phyloP scores from a whole-genome alignment of 345 rosid genomes.

The Ceriops zippeliana region DNA sequence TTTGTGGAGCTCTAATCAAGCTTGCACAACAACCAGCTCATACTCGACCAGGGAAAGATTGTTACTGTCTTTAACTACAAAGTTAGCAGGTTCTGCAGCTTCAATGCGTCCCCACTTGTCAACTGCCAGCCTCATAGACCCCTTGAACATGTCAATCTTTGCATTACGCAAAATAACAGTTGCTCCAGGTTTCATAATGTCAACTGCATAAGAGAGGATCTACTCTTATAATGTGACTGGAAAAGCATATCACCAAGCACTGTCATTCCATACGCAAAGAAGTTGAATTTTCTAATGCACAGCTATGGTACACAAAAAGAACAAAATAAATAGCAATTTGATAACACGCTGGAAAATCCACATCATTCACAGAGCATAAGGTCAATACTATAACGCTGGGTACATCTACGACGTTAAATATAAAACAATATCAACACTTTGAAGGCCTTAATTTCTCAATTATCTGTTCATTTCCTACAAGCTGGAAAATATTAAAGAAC shows the following conservation, averaged over 20 bases:
- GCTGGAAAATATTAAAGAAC: too few relatives aligned
- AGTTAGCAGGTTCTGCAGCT: slow-evolving; percentile 64
- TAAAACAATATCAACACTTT: too few relatives aligned
- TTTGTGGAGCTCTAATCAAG: slow-evolving; percentile 28
- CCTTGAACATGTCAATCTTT: slow-evolving; percentile 94
- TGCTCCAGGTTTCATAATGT: slow-evolving; percentile 57
- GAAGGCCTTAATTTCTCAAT: too few relatives aligned
- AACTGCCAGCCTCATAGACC: slow-evolving; percentile 93
- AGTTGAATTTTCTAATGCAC: neutral
- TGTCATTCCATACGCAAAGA: neutral
- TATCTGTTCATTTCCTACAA: too few relatives aligned
- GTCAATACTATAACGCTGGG: too few relatives aligned
- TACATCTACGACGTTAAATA: too few relatives aligned
- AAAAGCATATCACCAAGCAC: neutral
- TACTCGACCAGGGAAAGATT: slow-evolving; percentile 87
- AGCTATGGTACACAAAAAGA: too few relatives aligned
- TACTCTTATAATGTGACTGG: neutral
- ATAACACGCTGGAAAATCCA: too few relatives aligned
- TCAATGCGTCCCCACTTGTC: slow-evolving; percentile 96
- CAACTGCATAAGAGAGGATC: slow-evolving; percentile 43
- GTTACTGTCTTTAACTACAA: slow-evolving; percentile 61
- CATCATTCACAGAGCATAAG: too few relatives aligned
- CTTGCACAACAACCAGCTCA: slow-evolving; percentile 74
- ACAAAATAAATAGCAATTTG: too few relatives aligned
- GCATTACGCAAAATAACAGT: slow-evolving; percentile 84